Evolutionary conservation across 1,139 yeast species (phyloP), one percentile per base, ranked within the genome.

Genomic region (Kodamaea suecica): DNA sequence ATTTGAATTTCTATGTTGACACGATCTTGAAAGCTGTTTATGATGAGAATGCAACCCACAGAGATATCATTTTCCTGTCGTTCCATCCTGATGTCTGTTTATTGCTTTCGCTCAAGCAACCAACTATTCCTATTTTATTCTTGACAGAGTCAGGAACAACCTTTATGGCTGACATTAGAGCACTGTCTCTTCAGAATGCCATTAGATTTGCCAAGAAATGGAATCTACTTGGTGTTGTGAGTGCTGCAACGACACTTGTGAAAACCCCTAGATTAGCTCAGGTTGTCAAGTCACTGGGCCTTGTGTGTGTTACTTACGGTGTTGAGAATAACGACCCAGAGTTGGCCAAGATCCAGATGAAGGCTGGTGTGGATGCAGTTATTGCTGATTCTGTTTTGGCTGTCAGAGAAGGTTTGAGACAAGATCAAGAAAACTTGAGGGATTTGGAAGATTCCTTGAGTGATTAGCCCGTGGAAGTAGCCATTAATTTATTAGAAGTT

Each of bases 341-440:
- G 39, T 79, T 82, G 46, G 92, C 95, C 23, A 80, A 80, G 48
- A 67, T 84, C 41, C 97, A 92, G 58, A 84, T 92, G 82, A 79
- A 78, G 46, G 92, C 95, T 8, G 97, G 97, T 10, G 96, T 92
- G 6, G 97, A 92, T 66, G 98, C 98, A 0, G 97, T 92, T 14
- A 92, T 92, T 62, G 97, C 87, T 4, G 97, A 92, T 59, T 83
- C 88, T 42, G 97, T 92, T 3, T 69, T 90, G 54, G 97, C 97
- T 0, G 95, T 90, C 10, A 73, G 97, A 53, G 84, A 84, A 49
- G 96, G 90, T 4, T 70, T 90, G 46, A 70, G 80, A 36, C 63
- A 62, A 37, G 73, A 45, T 21, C 49, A 39, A 28, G 49, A 42
- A 34, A 37, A 28, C 19, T 34, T 43, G 37, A 39, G 38, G 37